Percentiles rank a stretch among this genome's conserved stretches.
Evolutionary conservation across 106 monocot species (phyloP).

Genomic region (Amphibolis antarctica): DNA sequence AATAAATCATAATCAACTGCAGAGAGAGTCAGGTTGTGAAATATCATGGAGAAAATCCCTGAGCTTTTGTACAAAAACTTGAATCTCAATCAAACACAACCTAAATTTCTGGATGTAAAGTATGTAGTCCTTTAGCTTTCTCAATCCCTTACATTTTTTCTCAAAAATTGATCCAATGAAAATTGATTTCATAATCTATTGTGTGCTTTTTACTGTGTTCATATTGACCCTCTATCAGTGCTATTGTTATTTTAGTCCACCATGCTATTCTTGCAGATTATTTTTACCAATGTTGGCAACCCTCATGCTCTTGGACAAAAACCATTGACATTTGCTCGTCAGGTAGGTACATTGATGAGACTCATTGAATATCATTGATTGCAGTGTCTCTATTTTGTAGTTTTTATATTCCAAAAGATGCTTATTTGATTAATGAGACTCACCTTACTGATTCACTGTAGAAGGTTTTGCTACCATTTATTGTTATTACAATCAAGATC

Average conservation of each 20-base stretch:
- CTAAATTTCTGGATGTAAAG: too few relatives aligned
- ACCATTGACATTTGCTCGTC: constrained; percentile 93
- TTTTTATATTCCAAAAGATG: too few relatives aligned
- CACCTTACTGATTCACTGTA: background rate
- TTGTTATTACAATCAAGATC: background rate
- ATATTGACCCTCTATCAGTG: background rate
- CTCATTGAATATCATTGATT: background rate
- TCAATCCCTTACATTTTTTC: too few relatives aligned
- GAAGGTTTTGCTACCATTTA: background rate
- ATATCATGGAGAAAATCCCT: too few relatives aligned
- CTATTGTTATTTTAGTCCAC: background rate
- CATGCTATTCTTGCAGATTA: constrained; percentile 48
- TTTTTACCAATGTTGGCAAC: constrained; percentile 97
- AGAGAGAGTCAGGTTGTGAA: too few relatives aligned
- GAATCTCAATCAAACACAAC: too few relatives aligned
- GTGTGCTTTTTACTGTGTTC: too few relatives aligned
- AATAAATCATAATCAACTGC: too few relatives aligned
- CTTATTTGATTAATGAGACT: background rate
- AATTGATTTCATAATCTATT: too few relatives aligned
- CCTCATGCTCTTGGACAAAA: constrained; percentile 98
- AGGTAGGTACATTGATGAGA: constrained; percentile 31
- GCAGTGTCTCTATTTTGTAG: background rate
- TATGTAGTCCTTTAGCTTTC: too few relatives aligned
- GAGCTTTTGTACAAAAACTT: too few relatives aligned
- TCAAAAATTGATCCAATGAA: too few relatives aligned